Conservation (phyloP, 495 filamentous ascomycete genomes). For the Penicillium verhagenii region DNA sequence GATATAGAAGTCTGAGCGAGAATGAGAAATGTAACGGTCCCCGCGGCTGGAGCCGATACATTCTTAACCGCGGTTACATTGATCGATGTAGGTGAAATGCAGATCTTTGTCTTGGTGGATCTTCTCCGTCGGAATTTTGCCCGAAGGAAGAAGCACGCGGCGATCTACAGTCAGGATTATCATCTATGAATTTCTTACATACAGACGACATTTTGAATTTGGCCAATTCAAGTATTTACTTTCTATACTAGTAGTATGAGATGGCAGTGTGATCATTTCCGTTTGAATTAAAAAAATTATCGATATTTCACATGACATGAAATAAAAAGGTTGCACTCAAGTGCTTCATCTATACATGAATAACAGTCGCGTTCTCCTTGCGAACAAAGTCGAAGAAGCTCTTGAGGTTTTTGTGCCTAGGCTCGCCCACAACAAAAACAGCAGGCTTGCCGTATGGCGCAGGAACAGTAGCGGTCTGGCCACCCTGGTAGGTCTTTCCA, state of each 20-base stretch:
- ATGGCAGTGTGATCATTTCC: too few species aligned
- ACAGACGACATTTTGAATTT: too few species aligned
- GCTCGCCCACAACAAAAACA: conserved; percentile 21
- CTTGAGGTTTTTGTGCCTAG: conserved; percentile 17
- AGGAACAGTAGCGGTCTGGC: conserved; percentile 10
- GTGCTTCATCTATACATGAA: conserved; percentile 11
- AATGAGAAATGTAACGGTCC: conserved; percentile 18
- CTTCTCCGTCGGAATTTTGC: conserved; percentile 9
- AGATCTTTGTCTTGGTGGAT: background rate
- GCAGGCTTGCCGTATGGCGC: conserved; percentile 26
- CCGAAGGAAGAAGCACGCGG: background rate
- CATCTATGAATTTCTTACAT: background rate
- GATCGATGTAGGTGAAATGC: background rate
- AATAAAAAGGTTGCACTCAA: too few species aligned
- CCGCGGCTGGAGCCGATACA: conserved; percentile 5
- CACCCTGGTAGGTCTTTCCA: conserved; percentile 17
- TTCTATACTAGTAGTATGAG: too few species aligned
- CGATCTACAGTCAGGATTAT: background rate
- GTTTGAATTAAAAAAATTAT: background rate
- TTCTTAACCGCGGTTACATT: too few species aligned
- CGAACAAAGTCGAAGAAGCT: conserved; percentile 22
- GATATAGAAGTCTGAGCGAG: background rate
- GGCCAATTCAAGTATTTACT: too few species aligned
- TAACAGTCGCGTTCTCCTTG: conserved; percentile 19
- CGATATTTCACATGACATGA: background rate